These are phyloP conservation scores for Diaporthe sp. DNA, from an alignment of 2,329 filamentous ascomycete species.

Conservation along the genomic window DNA sequence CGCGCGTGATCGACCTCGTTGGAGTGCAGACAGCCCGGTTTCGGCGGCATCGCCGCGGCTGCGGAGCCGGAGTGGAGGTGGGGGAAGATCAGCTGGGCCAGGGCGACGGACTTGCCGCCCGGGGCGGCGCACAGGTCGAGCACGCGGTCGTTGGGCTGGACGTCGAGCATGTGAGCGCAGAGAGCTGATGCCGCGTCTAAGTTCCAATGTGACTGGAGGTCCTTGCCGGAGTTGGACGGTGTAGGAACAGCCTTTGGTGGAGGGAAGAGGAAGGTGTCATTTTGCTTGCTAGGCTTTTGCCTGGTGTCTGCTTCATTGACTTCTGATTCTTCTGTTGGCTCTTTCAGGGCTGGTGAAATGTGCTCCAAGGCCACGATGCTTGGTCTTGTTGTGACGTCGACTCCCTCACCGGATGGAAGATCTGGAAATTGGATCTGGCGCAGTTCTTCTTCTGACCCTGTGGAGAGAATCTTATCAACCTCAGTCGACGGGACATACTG, in stretches of 20 bases:
- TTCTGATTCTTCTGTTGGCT: neutral
- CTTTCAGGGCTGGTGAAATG: neutral
- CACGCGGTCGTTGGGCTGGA: conserved; percentile 53
- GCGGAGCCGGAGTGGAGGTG: conserved; percentile 39
- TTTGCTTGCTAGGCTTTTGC: conserved; percentile 24
- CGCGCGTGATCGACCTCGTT: conserved; percentile 53
- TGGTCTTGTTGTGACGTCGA: neutral
- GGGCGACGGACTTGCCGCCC: conserved; percentile 52
- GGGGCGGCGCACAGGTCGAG: conserved; percentile 58
- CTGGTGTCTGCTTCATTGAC: neutral
- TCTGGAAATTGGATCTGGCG: conserved; percentile 42
- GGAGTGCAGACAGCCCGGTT: conserved; percentile 51
- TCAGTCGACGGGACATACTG: conserved; percentile 41
- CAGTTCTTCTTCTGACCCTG: conserved; percentile 41
- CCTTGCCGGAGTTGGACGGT: conserved; percentile 24
- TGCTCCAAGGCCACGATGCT: conserved; percentile 23
- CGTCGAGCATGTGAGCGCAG: conserved; percentile 50
- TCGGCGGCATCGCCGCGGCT: conserved; percentile 43
- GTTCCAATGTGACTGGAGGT: conserved; percentile 50
- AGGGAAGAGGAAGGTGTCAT: conserved; percentile 45
- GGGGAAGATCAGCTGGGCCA: conserved; percentile 50
- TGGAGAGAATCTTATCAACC: conserved; percentile 42
- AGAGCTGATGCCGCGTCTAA: conserved; percentile 50
- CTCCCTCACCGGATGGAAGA: neutral
- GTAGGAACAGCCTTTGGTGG: conserved; percentile 43